These are phyloP conservation scores for Hibiscus trionum DNA, from an alignment of 345 rosid genomes.

Conservation along the genomic window DNA sequence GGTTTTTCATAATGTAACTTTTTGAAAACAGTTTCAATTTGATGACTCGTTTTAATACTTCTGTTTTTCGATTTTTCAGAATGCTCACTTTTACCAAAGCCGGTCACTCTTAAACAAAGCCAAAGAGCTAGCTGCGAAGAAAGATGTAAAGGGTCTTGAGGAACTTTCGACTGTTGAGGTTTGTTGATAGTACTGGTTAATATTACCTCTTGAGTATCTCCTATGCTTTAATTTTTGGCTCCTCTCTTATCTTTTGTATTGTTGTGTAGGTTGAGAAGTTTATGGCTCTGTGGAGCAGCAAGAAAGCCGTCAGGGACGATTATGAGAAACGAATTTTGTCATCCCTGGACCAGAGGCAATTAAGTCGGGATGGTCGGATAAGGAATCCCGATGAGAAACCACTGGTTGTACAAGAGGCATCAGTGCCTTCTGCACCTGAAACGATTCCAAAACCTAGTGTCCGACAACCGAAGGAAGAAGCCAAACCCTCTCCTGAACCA, in stretches of 20 bases:
- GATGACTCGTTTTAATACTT: not conserved
- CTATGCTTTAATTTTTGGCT: not conserved
- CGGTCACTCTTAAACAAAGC: constrained; percentile 36
- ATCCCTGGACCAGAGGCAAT: constrained; percentile 50
- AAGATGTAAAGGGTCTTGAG: constrained; percentile 40
- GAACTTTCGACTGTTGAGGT: constrained; percentile 43
- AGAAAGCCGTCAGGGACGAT: constrained; percentile 73
- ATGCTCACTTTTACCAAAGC: constrained; percentile 30
- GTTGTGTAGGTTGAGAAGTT: constrained; percentile 65
- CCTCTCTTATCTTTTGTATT: constrained; percentile 15
- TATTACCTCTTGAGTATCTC: not conserved
- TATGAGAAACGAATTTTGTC: constrained; percentile 56
- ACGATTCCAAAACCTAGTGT: constrained; percentile 38
- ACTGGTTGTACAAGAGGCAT: constrained; percentile 33
- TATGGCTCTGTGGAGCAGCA: constrained; percentile 59
- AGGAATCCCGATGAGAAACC: constrained; percentile 61
- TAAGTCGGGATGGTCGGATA: constrained; percentile 66
- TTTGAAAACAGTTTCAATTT: not conserved
- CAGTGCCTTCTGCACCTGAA: constrained; percentile 29
- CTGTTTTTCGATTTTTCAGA: constrained; percentile 26
- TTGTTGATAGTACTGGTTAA: not conserved
- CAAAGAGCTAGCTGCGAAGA: constrained; percentile 43
- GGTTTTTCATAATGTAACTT: not conserved
- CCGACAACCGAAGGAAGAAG: constrained; percentile 56
- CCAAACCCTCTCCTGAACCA: constrained; percentile 36